A percentile compares a stretch with the other conserved stretches of the same genome.
Evolutionary conservation across 2,329 filamentous ascomycete genomes (phyloP).

Genomic region (Fusarium hainanense): DNA sequence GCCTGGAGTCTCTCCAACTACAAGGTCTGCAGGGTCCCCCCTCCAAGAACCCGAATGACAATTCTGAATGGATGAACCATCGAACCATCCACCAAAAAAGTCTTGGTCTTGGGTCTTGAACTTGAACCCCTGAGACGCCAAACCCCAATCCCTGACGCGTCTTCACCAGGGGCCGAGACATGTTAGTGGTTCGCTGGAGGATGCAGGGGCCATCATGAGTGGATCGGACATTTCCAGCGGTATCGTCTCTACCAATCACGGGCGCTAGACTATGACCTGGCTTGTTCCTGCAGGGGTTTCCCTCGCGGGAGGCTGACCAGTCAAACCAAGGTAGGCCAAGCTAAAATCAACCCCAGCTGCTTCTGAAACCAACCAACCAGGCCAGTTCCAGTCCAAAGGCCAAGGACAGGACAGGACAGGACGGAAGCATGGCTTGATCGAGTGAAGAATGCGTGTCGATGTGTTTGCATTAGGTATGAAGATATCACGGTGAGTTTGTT

Average conservation of each 20-base stretch:
- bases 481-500: background rate
- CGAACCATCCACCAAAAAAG: slow-evolving; percentile 26
- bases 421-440: slow-evolving; percentile 11
- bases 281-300: slow-evolving; percentile 29
- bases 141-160: slow-evolving; percentile 21
- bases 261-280: slow-evolving; percentile 3
- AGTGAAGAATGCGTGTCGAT: slow-evolving; percentile 1
- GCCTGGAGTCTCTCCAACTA: slow-evolving; percentile 30
- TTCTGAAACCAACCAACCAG: slow-evolving; percentile 39
- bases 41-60: background rate
- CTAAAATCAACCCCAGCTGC: slow-evolving; percentile 38
- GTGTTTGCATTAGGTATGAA: background rate
- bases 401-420: background rate
- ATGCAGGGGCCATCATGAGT: background rate
- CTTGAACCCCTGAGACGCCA: slow-evolving; percentile 38
- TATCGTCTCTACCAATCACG: slow-evolving; percentile 14
- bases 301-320: slow-evolving; percentile 29
- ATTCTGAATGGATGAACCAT: slow-evolving; percentile 25
- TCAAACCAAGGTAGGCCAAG: slow-evolving; percentile 15
- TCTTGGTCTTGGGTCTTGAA: background rate
- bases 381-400: background rate
- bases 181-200: slow-evolving; percentile 13
- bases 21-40: slow-evolving; percentile 5
- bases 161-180: slow-evolving; percentile 16
- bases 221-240: background rate